These are phyloP conservation scores for Peniophora sp. DNA, from an alignment of 1,284 basidiomycete genomes.

Conservation along the genomic window DNA sequence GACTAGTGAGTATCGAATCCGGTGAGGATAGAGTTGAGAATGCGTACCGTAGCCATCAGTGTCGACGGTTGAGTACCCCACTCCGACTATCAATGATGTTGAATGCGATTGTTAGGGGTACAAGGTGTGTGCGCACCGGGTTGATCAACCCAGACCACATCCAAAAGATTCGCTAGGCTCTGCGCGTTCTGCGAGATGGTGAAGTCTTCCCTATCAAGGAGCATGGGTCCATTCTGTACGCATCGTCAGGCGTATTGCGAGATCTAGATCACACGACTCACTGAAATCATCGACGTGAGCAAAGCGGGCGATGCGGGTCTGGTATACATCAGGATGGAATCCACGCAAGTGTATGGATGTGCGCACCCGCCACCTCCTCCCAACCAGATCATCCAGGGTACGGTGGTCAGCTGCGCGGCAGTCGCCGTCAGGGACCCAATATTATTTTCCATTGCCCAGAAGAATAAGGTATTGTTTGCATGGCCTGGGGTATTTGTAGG, in stretches of 20 bases:
- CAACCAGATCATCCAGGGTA: slow-evolving; percentile 71
- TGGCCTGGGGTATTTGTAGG: slow-evolving; percentile 55
- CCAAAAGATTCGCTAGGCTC: slow-evolving; percentile 53
- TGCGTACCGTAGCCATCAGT: slow-evolving; percentile 45
- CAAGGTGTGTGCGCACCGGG: slow-evolving; percentile 26
- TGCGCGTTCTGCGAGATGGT: slow-evolving; percentile 40
- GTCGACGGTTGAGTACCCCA: slow-evolving; percentile 61
- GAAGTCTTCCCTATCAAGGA: slow-evolving; percentile 39
- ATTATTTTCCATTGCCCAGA: slow-evolving; percentile 59
- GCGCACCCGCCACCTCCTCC: slow-evolving; percentile 51
- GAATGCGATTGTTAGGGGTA: not conserved
- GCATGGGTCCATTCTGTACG: slow-evolving; percentile 59
- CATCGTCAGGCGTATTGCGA: not conserved
- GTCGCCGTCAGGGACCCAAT: slow-evolving; percentile 48
- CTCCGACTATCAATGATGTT: slow-evolving; percentile 41
- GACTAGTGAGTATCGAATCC: not conserved
- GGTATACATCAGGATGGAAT: slow-evolving; percentile 2
- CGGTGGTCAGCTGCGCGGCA: slow-evolving; percentile 20
- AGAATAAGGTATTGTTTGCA: slow-evolving; percentile 67
- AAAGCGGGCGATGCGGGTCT: slow-evolving; percentile 68
- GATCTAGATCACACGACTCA: slow-evolving; percentile 19
- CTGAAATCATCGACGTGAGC: slow-evolving; percentile 57
- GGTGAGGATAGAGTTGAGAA: slow-evolving; percentile 1
- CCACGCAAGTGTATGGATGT: not conserved
- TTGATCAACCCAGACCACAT: slow-evolving; percentile 69